A percentile compares a stretch with the other conserved stretches of the same genome.
phyloP scores from a whole-genome alignment of 192 early-diverging fungal genomes.

The Coemansia sp. region DNA sequence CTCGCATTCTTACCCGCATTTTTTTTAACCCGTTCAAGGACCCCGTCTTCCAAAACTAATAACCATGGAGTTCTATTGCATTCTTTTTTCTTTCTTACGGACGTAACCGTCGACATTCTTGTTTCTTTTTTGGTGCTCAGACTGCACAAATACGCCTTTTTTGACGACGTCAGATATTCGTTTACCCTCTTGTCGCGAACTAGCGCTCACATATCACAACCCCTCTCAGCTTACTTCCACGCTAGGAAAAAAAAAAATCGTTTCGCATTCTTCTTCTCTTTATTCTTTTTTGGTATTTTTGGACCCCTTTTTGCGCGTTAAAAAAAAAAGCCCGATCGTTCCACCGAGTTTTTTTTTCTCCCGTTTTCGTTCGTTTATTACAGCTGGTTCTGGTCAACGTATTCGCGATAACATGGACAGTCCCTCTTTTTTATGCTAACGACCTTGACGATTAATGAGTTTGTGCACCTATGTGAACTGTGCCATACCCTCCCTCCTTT shows the following conservation, averaged over 20 bases:
- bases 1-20: conserved; percentile 5
- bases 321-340: too few species aligned
- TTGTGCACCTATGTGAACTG: conserved; percentile 5
- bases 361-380: not conserved
- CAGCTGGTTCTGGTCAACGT: conserved; percentile 2
- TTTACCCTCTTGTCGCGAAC: not conserved
- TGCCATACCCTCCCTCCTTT: not conserved
- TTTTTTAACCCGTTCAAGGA: not conserved
- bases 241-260: not conserved
- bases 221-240: not conserved
- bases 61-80: not conserved
- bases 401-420: not conserved
- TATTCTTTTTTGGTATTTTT: not conserved
- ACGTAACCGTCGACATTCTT: conserved; percentile 5
- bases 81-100: not conserved
- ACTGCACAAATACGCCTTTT: conserved; percentile 5
- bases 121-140: conserved; percentile 1
- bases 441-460: not conserved
- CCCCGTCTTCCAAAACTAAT: too few species aligned
- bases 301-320: not conserved
- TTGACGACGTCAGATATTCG: conserved; percentile 11
- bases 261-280: not conserved
- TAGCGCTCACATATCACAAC: conserved; percentile 10
- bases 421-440: not conserved
- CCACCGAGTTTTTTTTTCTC: too few species aligned